Percentiles rank a stretch among this genome's conserved stretches.
phyloP scores from a whole-genome alignment of 2,329 filamentous ascomycete genomes.

The Pyrenophora graminea region DNA sequence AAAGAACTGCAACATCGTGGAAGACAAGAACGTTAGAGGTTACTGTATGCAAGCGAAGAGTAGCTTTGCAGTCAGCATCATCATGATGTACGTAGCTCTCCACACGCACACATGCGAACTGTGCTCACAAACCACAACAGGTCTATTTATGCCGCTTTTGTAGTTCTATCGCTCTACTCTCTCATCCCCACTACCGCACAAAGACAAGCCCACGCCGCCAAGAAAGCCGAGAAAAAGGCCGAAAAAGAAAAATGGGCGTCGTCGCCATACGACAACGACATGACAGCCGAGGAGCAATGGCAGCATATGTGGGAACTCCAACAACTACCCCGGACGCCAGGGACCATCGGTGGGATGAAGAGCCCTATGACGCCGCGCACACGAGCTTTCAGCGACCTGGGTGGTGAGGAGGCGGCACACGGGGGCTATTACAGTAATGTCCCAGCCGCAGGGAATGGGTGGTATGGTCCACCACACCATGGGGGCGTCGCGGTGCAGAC shows the following conservation, averaged over 20 bases:
- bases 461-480: conserved; percentile 13
- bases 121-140: conserved; percentile 45
- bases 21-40: conserved; percentile 56
- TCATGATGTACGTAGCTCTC: conserved; percentile 66
- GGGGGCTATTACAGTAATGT: conserved; percentile 19
- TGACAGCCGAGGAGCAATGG: conserved; percentile 47
- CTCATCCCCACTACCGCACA: conserved; percentile 50
- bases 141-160: conserved; percentile 63
- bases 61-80: conserved; percentile 65
- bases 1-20: conserved; percentile 68
- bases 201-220: conserved; percentile 28
- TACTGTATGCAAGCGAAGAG: conserved; percentile 72
- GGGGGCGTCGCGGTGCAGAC: conserved; percentile 18
- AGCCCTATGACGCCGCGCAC: conserved; percentile 42
- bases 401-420: conserved; percentile 20
- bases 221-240: conserved; percentile 40
- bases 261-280: conserved; percentile 35
- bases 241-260: conserved; percentile 42
- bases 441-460: conserved; percentile 11
- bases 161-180: conserved; percentile 63
- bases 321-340: conserved; percentile 44
- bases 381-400: conserved; percentile 37
- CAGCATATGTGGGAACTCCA: conserved; percentile 50
- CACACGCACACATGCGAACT: not conserved
- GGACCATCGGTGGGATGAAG: conserved; percentile 35